phyloP scores from a whole-genome alignment of 2,329 filamentous ascomycete genomes.

The Huntiella bhutanensis region DNA sequence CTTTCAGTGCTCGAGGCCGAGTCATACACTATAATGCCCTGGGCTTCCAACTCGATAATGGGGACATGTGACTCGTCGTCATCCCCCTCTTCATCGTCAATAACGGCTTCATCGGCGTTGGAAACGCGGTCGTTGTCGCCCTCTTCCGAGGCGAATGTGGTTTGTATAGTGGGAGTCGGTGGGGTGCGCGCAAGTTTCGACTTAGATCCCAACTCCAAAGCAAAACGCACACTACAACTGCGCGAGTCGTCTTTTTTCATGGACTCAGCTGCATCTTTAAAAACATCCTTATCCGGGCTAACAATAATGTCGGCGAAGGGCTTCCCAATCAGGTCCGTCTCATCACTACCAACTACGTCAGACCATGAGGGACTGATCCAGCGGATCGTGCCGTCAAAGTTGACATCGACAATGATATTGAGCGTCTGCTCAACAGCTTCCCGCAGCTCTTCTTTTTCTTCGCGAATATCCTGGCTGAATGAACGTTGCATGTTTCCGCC shows the following conservation, averaged over 20 bases:
- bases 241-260: constrained; percentile 87
- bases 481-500: constrained; percentile 41
- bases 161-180: constrained; percentile 19
- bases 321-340: constrained; percentile 54
- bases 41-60: constrained; percentile 67
- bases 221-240: constrained; percentile 76
- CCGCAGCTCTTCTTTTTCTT: constrained; percentile 82
- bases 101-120: constrained; percentile 11
- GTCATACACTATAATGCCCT: constrained; percentile 97
- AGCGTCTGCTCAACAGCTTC: constrained; percentile 91
- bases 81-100: constrained; percentile 14
- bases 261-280: constrained; percentile 64
- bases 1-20: constrained; percentile 68
- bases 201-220: constrained; percentile 47
- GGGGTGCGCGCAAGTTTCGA: constrained; percentile 22
- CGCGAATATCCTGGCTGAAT: constrained; percentile 74
- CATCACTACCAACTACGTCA: constrained; percentile 69
- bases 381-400: constrained; percentile 72
- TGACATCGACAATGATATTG: constrained; percentile 89
- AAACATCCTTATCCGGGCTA: constrained; percentile 58
- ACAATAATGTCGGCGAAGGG: constrained; percentile 65
- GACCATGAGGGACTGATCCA: constrained; percentile 96
- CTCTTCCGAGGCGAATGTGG: constrained; percentile 11
- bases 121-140: constrained; percentile 18
- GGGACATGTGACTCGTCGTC: constrained; percentile 24